A percentile compares a stretch with the other conserved stretches of the same genome.
phyloP scores from a whole-genome alignment of 495 filamentous ascomycete genomes.

The Copromyces sp. region DNA sequence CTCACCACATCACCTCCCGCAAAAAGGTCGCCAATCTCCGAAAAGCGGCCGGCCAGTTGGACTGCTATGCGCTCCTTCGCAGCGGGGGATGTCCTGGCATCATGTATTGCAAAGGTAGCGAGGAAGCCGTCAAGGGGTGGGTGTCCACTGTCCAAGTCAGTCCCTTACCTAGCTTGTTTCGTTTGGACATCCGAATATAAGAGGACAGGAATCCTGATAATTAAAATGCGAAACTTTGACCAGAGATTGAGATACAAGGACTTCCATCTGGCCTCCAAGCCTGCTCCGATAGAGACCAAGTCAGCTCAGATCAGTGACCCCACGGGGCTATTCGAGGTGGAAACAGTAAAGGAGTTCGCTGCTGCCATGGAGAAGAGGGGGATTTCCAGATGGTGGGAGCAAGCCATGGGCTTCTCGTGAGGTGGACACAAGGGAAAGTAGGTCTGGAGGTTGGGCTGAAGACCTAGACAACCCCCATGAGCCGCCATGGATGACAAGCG shows the following conservation, averaged over 20 bases:
- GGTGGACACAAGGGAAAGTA: not conserved
- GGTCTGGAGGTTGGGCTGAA: not conserved
- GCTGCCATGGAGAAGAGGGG: constrained; percentile 20
- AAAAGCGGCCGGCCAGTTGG: constrained; percentile 46
- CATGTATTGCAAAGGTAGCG: constrained; percentile 62
- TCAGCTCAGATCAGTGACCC: constrained; percentile 1
- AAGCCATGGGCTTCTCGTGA: constrained; percentile 19
- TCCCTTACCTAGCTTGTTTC: not conserved
- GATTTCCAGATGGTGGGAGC: constrained; percentile 17
- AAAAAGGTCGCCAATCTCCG: constrained; percentile 61
- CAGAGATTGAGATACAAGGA: constrained; percentile 25
- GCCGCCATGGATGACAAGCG: not conserved
- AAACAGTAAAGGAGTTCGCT: constrained; percentile 17
- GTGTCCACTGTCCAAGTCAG: constrained; percentile 23
- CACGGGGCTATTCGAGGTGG: constrained; percentile 17
- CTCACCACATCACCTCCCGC: constrained; percentile 74
- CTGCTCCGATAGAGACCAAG: constrained; percentile 7
- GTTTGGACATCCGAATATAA: not conserved
- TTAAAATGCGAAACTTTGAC: not conserved
- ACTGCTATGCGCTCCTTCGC: constrained; percentile 53
- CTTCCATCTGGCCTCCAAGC: constrained; percentile 19
- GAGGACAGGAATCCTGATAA: not conserved
- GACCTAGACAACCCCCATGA: not conserved
- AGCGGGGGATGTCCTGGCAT: constrained; percentile 60
- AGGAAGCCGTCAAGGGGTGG: constrained; percentile 29